Percentiles rank a stretch among this genome's conserved stretches.
Conservation (phyloP, 805 yeast species). For the Yarrowia yakushimensis region DNA sequence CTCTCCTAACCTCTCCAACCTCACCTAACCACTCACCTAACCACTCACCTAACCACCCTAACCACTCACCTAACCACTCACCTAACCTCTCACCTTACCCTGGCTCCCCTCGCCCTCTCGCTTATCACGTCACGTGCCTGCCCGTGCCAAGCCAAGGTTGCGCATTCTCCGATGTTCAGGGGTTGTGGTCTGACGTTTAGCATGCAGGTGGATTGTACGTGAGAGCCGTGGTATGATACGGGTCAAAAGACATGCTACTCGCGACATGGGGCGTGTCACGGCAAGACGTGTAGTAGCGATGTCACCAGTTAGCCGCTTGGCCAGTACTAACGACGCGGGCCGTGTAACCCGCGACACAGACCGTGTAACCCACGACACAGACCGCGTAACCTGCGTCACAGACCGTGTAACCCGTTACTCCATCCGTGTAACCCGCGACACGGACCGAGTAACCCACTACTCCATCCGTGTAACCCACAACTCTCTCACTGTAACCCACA, state of each 20-base stretch:
- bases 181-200: neutral
- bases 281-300: too few relatives aligned
- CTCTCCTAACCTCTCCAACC: too few relatives aligned
- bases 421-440: neutral
- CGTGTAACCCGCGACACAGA: neutral
- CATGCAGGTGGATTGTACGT: neutral
- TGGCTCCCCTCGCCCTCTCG: neutral
- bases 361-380: neutral
- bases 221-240: too few relatives aligned
- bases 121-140: slow-evolving; percentile 1
- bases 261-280: too few relatives aligned
- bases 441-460: neutral
- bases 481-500: too few relatives aligned
- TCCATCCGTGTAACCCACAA: neutral
- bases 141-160: neutral
- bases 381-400: neutral
- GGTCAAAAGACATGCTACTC: too few relatives aligned
- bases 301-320: neutral
- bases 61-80: too few relatives aligned
- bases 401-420: too few relatives aligned
- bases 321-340: neutral
- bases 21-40: too few relatives aligned
- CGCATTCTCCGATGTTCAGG: slow-evolving; percentile 14
- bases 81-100: too few relatives aligned
- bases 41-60: too few relatives aligned